These are phyloP conservation scores for Nematocida minor DNA, from an alignment of 371 early-diverging fungal genomes.

Conservation along the genomic window DNA sequence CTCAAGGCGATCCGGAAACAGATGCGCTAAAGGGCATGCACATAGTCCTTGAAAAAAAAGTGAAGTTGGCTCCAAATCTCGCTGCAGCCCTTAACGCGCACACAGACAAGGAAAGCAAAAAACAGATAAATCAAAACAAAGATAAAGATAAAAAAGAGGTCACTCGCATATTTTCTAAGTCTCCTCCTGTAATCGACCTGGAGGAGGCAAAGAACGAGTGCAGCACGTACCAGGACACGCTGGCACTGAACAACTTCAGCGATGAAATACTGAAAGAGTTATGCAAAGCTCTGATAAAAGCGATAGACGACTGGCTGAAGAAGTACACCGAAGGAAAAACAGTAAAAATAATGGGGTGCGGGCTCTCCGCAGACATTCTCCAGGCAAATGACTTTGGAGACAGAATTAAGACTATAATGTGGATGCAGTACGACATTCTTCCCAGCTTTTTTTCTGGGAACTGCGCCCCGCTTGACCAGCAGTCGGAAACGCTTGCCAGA, in stretches of 20 bases:
- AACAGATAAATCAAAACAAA: neutral
- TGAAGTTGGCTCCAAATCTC: neutral
- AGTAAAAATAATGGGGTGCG: conserved; percentile 53
- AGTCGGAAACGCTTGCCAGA: conserved; percentile 51
- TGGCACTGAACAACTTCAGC: conserved; percentile 17
- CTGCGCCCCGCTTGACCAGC: conserved; percentile 3
- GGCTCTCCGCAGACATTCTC: conserved; percentile 14
- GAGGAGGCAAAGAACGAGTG: neutral
- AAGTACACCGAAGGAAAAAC: conserved; percentile 48
- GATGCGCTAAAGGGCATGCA: conserved; percentile 35
- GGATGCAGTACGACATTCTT: conserved; percentile 52
- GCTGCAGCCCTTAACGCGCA: neutral
- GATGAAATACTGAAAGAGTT: neutral
- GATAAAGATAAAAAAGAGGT: neutral
- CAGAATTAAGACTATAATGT: conserved; percentile 31
- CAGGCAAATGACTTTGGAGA: conserved; percentile 1
- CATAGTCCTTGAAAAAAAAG: conserved; percentile 28
- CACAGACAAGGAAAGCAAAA: neutral
- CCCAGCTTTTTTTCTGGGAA: conserved; percentile 47
- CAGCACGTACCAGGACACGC: neutral
- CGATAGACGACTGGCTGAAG: conserved; percentile 38
- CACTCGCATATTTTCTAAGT: neutral
- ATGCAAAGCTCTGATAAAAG: conserved; percentile 3
- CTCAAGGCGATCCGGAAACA: conserved; percentile 8
- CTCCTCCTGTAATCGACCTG: neutral